phyloP scores from a whole-genome alignment of 225 moss, liverwort and hornwort species.

The Ulota crispa region DNA sequence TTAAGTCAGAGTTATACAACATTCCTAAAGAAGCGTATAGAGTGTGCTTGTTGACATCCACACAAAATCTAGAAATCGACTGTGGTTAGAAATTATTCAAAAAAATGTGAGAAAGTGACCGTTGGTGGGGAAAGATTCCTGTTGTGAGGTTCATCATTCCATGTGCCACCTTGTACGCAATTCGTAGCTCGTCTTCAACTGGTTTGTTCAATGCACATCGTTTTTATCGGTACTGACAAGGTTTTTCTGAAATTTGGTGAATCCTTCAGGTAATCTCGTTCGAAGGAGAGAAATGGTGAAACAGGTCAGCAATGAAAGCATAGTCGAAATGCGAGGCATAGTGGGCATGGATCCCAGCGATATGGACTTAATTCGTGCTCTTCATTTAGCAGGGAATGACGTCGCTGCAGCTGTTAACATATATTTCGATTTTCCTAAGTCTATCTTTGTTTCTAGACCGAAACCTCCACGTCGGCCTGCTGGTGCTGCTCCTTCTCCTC shows the following conservation, averaged over 20 bases:
- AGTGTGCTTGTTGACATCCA: not conserved
- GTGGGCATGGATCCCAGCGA: slow-evolving; percentile 78
- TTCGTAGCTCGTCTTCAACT: not conserved
- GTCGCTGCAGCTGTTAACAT: slow-evolving; percentile 78
- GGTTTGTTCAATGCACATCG: not conserved
- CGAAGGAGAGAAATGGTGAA: slow-evolving; percentile 82
- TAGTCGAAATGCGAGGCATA: slow-evolving; percentile 74
- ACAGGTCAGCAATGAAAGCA: slow-evolving; percentile 63
- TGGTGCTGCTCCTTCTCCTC: slow-evolving; percentile 24
- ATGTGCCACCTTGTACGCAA: not conserved
- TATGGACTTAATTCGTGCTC: slow-evolving; percentile 86
- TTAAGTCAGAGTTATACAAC: too few relatives aligned
- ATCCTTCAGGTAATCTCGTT: slow-evolving; percentile 63
- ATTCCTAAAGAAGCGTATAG: not conserved
- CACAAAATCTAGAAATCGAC: too few relatives aligned
- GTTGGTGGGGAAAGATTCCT: not conserved
- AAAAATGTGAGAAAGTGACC: not conserved
- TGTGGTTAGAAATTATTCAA: not conserved
- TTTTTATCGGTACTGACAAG: slow-evolving; percentile 9
- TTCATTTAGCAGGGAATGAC: slow-evolving; percentile 79
- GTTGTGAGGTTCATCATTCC: not conserved
- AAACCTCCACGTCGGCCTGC: slow-evolving; percentile 34
- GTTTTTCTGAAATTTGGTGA: not conserved
- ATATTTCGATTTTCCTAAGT: slow-evolving; percentile 68
- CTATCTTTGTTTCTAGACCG: slow-evolving; percentile 21